Evolutionary conservation across 1,139 yeast species (phyloP), one percentile per base, ranked within the genome.

Genomic region (Geotrichum fermentans): DNA sequence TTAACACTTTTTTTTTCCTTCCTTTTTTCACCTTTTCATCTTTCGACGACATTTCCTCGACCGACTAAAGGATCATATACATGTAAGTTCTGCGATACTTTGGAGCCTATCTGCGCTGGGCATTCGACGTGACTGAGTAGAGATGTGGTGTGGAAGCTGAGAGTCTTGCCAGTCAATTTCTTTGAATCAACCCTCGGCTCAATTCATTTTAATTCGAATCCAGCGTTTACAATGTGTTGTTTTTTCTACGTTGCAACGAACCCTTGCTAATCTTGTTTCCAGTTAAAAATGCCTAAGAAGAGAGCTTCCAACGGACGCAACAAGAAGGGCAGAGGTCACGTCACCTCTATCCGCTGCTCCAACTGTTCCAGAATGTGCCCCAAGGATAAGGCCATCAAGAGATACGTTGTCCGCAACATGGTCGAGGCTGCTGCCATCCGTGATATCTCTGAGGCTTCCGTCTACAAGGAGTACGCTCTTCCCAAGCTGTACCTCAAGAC

Each of bases 261-360:
- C 6, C 28, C 6, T 24, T 44, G 40, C 41, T 37, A 44, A 36
- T n/a, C 41, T 6, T 18, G 5, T 13, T 21, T n/a, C 7, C 35
- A 44, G 49, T 38, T 52, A 77, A 80, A 78, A 69, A 92, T 92
- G 98, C 97, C 98, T 79, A 92, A 92, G 89, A 92, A 92, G 97
- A 92, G 99, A 89, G 89, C 97, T 78, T 88, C 97, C 94, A 89
- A 89, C 97, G 99, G 99, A 83, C 92, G 98, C 83, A 92, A 94
- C 95, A 92, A 92, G 95, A 89, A 89, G 83, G 98, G 98, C 75
- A 92, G 99, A 87, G 99, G 99, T 74, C 98, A 92, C 96, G 96
- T 87, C 77, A 85, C 86, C 79, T 95, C 96, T 74, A 97, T 92
- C 73, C 90, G 99, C 85, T 92, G 99, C 83, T 86, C 90, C 73